Base-by-base conservation (phyloP, 306 rosid species). In the Rosa multiflora region DNA sequence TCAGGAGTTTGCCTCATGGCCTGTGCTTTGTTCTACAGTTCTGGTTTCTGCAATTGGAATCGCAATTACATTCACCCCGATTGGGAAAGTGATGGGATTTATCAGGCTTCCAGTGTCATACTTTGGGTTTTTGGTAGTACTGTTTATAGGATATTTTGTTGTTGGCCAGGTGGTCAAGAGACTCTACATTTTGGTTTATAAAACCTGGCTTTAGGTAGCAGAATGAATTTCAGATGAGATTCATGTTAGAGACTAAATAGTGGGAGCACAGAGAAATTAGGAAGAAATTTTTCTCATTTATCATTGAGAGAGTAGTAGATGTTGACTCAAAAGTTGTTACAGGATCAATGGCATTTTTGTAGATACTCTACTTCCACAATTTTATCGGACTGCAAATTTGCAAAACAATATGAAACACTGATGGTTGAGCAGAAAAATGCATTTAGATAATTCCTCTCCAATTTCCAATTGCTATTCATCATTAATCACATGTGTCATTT, bases 1-100 rank as follows among this genome's bases (percentile, higher is more conserved):
- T 29, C 94, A 91, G 76, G 97, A 89, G 62, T 55, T 86, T 58
- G 94, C 96, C 15, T 88, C 97, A 39, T 90, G 94, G 97, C 97
- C 97, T n/a, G 88, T 93, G 73, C 85, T 90, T 67, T 89, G 86
- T 76, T 90, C 97, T 2, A 89, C 96, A 1, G 76, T 90, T 62
- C n/a, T 86, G 62, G 70, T 91, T 67, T 90, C 96, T 37, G 78
- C 90, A 23, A 70, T 87, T 67, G 94, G 94, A 76, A 88, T 89
- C 47, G 84, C 88, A 67, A 49, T 91, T 23, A 82, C 91, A 5
- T 88, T 87, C 76, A 82, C 97, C 51, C 91, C 92, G 12, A 74
- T 89, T 12, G 94, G 92, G 43, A 37, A 14, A 37, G 81, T 88
- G 62, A 85, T 92, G 97, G 89, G 81, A 64, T 90, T 90, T 52